phyloP scores from a whole-genome alignment of 805 yeast genomes.

The Candida takata region DNA sequence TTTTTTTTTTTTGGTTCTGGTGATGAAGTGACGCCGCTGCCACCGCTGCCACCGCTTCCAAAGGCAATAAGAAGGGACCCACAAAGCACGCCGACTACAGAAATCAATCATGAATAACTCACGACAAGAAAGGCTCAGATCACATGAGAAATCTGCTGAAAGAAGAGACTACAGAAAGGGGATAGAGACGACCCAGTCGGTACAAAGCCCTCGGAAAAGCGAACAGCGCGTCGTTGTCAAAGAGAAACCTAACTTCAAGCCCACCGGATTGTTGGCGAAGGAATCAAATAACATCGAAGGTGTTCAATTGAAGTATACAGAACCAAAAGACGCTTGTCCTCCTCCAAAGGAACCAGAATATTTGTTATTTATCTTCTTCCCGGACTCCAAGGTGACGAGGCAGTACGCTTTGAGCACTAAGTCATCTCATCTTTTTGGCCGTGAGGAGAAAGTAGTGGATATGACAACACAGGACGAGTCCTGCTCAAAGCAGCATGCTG shows the following conservation, averaged over 20 bases:
- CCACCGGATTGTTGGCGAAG: conserved; percentile 36
- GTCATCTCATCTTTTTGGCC: conserved; percentile 30
- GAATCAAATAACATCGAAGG: conserved; percentile 32
- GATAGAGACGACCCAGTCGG: no score
- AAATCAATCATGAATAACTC: no score
- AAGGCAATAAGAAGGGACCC: no score
- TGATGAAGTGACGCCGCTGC: no score
- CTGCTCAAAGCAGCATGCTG: conserved; percentile 44
- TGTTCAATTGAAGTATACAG: conserved; percentile 30
- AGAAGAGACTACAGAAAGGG: no score
- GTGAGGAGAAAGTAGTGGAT: conserved; percentile 31
- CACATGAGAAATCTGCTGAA: no score
- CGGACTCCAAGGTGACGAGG: conserved; percentile 20
- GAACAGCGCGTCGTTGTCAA: neutral
- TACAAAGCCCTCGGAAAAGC: no score
- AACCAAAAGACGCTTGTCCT: conserved; percentile 27
- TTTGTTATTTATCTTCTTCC: conserved; percentile 25
- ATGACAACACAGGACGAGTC: conserved; percentile 29
- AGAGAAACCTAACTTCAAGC: conserved; percentile 30
- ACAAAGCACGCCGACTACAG: no score
- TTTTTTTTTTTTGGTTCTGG: no score
- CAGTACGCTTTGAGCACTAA: conserved; percentile 23
- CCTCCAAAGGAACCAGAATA: conserved; percentile 25
- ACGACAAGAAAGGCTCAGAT: no score
- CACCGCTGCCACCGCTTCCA: no score